These are phyloP conservation scores for Ogataea nonfermentans DNA, from an alignment of 805 yeast genomes.

Conservation along the genomic window DNA sequence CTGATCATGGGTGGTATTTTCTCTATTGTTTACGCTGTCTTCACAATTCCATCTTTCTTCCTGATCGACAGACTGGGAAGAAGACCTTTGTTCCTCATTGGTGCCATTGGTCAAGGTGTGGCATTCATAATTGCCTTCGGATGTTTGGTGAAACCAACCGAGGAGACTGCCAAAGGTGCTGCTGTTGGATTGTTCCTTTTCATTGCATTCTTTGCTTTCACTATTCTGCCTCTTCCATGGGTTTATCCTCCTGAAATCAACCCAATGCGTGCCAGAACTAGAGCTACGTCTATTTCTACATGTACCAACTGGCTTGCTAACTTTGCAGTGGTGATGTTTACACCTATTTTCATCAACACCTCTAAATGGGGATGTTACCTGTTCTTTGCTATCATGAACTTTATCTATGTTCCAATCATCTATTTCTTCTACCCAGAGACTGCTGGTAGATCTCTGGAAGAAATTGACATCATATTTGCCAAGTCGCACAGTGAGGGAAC, in stretches of 20 bases:
- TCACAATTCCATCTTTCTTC: constrained; percentile 61
- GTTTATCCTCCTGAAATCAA: constrained; percentile 67
- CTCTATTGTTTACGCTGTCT: constrained; percentile 57
- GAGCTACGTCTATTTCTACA: constrained; percentile 60
- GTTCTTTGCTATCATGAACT: constrained; percentile 65
- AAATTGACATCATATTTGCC: constrained; percentile 69
- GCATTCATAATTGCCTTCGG: constrained; percentile 51
- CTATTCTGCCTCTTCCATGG: constrained; percentile 49
- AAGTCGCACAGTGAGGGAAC: constrained; percentile 55
- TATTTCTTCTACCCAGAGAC: constrained; percentile 76
- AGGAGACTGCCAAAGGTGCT: constrained; percentile 56
- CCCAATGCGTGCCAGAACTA: constrained; percentile 65
- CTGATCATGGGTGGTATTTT: constrained; percentile 65
- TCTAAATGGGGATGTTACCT: constrained; percentile 66
- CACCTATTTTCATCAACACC: constrained; percentile 53
- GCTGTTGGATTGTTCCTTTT: constrained; percentile 65
- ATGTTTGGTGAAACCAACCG: constrained; percentile 40
- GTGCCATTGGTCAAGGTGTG: constrained; percentile 49
- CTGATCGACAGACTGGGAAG: constrained; percentile 66
- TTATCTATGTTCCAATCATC: constrained; percentile 57
- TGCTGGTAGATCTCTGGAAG: constrained; percentile 72
- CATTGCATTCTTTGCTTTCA: constrained; percentile 53
- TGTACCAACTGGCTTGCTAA: constrained; percentile 70
- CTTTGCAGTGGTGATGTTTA: constrained; percentile 66
- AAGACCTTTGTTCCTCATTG: constrained; percentile 47